Evolutionary conservation across 108 stramenopile genomes (phyloP).

Genomic region (Epithemia pelagica): DNA sequence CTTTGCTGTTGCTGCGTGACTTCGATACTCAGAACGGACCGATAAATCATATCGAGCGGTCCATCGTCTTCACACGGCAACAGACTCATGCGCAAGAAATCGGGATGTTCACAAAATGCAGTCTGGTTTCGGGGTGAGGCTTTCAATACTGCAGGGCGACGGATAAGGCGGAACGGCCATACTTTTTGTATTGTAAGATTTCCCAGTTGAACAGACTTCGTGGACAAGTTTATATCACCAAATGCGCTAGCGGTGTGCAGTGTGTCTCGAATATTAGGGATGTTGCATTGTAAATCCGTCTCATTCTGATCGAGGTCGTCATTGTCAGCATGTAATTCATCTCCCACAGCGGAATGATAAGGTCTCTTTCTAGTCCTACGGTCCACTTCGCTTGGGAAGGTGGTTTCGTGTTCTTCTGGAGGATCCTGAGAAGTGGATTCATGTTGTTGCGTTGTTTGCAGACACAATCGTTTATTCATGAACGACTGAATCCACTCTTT

Average conservation of each 20-base stretch:
- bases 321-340: background rate
- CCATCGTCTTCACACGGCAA: slow-evolving; percentile 46
- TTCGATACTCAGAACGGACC: slow-evolving; percentile 47
- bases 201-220: background rate
- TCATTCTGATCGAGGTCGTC: background rate
- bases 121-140: background rate
- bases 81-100: slow-evolving; percentile 15
- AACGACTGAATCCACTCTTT: no score
- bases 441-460: background rate
- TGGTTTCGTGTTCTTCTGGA: background rate
- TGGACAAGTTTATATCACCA: background rate
- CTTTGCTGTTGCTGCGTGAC: slow-evolving; percentile 26
- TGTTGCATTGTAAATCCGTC: background rate
- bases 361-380: background rate
- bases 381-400: no score
- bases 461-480: background rate
- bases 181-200: background rate
- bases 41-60: slow-evolving; percentile 39
- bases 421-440: no score
- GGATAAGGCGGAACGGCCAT: background rate
- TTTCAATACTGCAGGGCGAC: background rate
- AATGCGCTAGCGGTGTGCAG: background rate
- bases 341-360: no score
- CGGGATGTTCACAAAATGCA: background rate
- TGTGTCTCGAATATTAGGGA: background rate